These are phyloP conservation scores for Parastagonospora nodorum DNA, from an alignment of 2,329 filamentous ascomycete species.

Conservation along the genomic window DNA sequence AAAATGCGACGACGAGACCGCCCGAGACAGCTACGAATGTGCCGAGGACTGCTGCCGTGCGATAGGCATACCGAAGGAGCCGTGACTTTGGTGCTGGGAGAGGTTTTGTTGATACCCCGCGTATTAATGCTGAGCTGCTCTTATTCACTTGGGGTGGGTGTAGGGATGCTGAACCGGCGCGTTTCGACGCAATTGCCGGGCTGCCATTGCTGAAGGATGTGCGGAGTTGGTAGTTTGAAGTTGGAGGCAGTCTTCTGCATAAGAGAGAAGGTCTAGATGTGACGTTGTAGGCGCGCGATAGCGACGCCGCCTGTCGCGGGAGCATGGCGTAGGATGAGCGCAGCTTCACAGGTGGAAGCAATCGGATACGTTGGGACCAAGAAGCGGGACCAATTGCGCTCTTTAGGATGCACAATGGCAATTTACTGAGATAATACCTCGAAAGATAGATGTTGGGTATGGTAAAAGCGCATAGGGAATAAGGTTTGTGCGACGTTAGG, in stretches of 20 bases:
- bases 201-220: conserved; percentile 34
- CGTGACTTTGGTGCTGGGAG: conserved; percentile 40
- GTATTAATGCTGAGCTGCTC: conserved; percentile 22
- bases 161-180: conserved; percentile 25
- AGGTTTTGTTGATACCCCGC: conserved; percentile 36
- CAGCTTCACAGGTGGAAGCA: conserved; percentile 2
- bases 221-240: conserved; percentile 21
- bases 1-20: conserved; percentile 77
- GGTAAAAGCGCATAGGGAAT: not conserved
- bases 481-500: not conserved
- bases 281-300: conserved; percentile 31
- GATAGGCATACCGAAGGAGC: conserved; percentile 63
- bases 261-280: conserved; percentile 22
- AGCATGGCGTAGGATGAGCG: conserved; percentile 29
- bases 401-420: not conserved
- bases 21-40: conserved; percentile 75
- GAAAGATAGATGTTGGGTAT: not conserved
- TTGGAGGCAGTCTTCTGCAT: conserved; percentile 14
- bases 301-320: conserved; percentile 35
- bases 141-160: conserved; percentile 22
- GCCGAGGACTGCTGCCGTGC: conserved; percentile 73
- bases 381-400: conserved; percentile 11
- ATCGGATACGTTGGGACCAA: not conserved
- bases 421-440: not conserved
- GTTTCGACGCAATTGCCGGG: conserved; percentile 21